phyloP scores from a whole-genome alignment of 2,329 filamentous ascomycete species.

The Penicillium crustosum region DNA sequence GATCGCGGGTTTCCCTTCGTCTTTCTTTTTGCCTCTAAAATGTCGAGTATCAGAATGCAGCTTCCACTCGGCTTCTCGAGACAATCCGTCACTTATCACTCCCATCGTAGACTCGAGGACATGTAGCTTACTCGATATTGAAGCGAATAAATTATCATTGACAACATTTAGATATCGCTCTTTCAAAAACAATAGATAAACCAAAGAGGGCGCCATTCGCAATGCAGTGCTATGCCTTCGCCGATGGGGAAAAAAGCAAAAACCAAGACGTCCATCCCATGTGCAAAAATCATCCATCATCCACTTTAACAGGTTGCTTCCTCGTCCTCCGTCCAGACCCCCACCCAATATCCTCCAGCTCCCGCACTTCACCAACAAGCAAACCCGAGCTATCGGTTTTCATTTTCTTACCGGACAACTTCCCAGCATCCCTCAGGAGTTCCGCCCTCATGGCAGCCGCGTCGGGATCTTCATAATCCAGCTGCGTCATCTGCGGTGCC shows the following conservation, averaged over 20 bases:
- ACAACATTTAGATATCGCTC: constrained; percentile 4
- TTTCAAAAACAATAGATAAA: constrained; percentile 3
- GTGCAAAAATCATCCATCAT: constrained; percentile 18
- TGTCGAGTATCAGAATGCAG: constrained; percentile 1
- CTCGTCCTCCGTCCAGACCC: constrained; percentile 38
- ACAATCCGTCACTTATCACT: neutral
- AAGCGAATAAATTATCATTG: neutral
- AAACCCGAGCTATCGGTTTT: constrained; percentile 16
- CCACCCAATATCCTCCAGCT: constrained; percentile 38
- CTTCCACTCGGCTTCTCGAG: neutral
- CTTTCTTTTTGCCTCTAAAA: neutral
- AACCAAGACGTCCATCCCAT: neutral
- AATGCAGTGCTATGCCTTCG: constrained; percentile 18
- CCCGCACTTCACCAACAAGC: constrained; percentile 33
- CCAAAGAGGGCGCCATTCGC: constrained; percentile 18
- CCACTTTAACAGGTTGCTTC: constrained; percentile 27
- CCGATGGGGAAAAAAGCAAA: constrained; percentile 2
- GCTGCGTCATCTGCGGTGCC: constrained; percentile 46
- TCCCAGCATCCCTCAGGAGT: constrained; percentile 47
- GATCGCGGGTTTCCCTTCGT: neutral
- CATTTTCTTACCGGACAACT: constrained; percentile 41
- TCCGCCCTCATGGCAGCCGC: constrained; percentile 58
- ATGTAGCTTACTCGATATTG: neutral
- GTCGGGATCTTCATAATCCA: constrained; percentile 52
- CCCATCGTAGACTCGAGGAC: neutral